Conservation (phyloP, 169 alveolate species). For the Toxoplasma gondii region DNA sequence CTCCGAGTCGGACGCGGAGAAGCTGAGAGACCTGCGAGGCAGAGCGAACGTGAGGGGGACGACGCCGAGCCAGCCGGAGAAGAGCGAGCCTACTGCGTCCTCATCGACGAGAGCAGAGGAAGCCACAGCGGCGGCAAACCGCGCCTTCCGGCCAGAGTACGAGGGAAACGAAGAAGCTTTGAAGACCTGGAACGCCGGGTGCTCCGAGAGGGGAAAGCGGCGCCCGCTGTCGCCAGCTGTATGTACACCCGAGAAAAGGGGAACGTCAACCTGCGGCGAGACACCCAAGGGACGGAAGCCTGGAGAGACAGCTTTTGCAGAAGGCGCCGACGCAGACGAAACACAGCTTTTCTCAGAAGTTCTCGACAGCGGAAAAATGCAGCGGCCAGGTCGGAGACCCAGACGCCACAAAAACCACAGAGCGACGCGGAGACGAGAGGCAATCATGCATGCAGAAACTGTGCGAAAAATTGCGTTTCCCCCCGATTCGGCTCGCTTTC, state of each 20-base stretch:
- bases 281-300: not conserved
- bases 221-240: not conserved
- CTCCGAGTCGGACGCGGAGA: not conserved
- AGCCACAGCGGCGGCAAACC: not conserved
- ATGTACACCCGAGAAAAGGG: not conserved
- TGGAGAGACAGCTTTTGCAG: not conserved
- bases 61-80: slow-evolving; percentile 27
- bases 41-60: not conserved
- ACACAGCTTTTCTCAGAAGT: too few relatives aligned
- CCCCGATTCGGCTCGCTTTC: too few relatives aligned
- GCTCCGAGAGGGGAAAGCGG: not conserved
- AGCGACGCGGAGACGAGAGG: not conserved
- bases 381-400: not conserved
- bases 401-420: not conserved
- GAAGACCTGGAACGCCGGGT: not conserved
- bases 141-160: not conserved
- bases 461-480: too few relatives aligned
- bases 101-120: not conserved
- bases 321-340: not conserved
- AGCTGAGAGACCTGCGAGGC: not conserved
- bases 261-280: not conserved
- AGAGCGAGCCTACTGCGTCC: not conserved
- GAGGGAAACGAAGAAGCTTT: not conserved
- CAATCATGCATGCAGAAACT: not conserved
- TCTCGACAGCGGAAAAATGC: not conserved